Evolutionary conservation across 2,329 filamentous ascomycete genomes (phyloP).

Genomic region (Sclerotinia nivalis): DNA sequence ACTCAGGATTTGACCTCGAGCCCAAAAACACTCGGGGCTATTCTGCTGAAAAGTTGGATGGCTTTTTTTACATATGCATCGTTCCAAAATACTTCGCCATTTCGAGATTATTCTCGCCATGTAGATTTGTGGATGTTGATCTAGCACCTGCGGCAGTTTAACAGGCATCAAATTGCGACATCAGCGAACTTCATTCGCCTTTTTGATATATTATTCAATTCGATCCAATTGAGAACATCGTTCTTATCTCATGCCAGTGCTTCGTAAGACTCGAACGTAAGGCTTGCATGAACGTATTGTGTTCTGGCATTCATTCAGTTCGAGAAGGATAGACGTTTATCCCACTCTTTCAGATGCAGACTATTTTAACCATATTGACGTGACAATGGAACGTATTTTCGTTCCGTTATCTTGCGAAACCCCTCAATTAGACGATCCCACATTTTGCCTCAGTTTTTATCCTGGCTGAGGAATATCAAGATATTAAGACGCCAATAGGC

Average conservation of each 20-base stretch:
- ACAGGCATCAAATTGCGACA: neutral
- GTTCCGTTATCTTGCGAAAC: neutral
- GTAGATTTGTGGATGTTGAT: neutral
- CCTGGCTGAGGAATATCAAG: neutral
- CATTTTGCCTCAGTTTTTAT: neutral
- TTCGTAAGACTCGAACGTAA: neutral
- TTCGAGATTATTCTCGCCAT: neutral
- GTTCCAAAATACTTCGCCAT: neutral
- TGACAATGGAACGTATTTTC: conserved; percentile 9
- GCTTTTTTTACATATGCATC: neutral
- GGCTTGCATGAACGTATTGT: neutral
- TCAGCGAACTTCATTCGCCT: neutral
- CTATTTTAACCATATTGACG: conserved; percentile 1
- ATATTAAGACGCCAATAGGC: neutral
- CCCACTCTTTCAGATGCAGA: neutral
- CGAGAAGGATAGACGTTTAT: neutral
- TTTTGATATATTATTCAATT: neutral
- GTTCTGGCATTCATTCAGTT: neutral
- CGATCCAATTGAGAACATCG: neutral
- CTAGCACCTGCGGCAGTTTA: neutral
- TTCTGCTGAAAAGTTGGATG: neutral
- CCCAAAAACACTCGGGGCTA: too few species aligned
- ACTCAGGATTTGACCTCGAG: neutral
- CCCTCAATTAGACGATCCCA: conserved; percentile 10
- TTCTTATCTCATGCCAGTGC: neutral